phyloP scores from a whole-genome alignment of 1,284 basidiomycete species.

The Apiotrichum veenhuisii region DNA sequence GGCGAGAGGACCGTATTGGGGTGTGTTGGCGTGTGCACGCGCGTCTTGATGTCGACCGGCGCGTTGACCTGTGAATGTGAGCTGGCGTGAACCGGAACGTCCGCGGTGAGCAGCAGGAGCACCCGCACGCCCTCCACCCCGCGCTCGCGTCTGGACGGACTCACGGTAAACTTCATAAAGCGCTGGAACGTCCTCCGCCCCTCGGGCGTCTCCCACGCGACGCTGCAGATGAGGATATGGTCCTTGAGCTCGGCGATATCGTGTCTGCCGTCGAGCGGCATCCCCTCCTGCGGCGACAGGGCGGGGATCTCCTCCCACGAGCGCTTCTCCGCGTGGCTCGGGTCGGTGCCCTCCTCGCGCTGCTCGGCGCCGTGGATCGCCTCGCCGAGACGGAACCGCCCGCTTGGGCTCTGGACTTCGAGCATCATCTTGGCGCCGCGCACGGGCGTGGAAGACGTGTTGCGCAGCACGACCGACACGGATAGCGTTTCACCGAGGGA shows the following conservation, averaged over 20 bases:
- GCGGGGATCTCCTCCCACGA: slow-evolving; percentile 21
- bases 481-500: slow-evolving; percentile 36
- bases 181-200: slow-evolving; percentile 72
- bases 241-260: slow-evolving; percentile 45
- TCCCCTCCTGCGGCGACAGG: slow-evolving; percentile 23
- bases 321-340: slow-evolving; percentile 11
- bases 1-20: slow-evolving; percentile 62
- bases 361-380: slow-evolving; percentile 28
- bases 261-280: slow-evolving; percentile 30
- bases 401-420: slow-evolving; percentile 37
- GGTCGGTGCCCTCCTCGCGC: slow-evolving; percentile 3
- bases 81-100: neutral
- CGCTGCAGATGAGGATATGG: slow-evolving; percentile 40
- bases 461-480: slow-evolving; percentile 28
- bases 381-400: slow-evolving; percentile 40
- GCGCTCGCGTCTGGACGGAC: slow-evolving; percentile 37
- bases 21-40: slow-evolving; percentile 69
- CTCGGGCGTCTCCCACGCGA: slow-evolving; percentile 54
- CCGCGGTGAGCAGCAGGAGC: neutral
- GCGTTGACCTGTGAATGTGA: slow-evolving; percentile 64
- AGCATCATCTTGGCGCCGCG: slow-evolving; percentile 44
- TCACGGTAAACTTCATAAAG: slow-evolving; percentile 81
- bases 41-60: slow-evolving; percentile 83
- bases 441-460: slow-evolving; percentile 25
- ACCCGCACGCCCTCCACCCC: no score